Evolutionary conservation across 306 rosid genomes (phyloP).

Genomic region (Vigna trinervia): DNA sequence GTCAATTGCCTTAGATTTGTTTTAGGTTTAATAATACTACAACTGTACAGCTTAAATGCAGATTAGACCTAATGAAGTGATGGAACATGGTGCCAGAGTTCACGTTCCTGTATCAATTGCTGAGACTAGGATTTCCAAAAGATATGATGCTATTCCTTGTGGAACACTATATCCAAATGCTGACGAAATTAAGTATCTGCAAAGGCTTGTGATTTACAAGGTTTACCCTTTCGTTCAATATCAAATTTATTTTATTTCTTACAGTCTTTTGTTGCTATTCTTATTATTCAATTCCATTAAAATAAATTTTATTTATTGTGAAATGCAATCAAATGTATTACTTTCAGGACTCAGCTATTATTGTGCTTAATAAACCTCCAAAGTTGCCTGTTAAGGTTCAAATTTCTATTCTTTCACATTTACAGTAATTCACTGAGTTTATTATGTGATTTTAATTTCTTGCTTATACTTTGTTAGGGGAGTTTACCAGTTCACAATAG

Average conservation of each 20-base stretch:
- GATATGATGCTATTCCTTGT: constrained; percentile 90
- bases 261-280: constrained; percentile 34
- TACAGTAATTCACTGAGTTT: constrained; percentile 31
- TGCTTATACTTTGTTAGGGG: constrained; percentile 66
- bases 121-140: constrained; percentile 80
- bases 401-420: constrained; percentile 27
- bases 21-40: constrained; percentile 53
- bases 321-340: constrained; percentile 30
- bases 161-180: constrained; percentile 95
- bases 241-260: constrained; percentile 35
- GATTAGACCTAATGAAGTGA: constrained; percentile 78
- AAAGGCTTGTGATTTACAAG: constrained; percentile 92
- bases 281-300: constrained; percentile 12
- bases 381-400: constrained; percentile 93
- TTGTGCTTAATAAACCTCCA: constrained; percentile 92
- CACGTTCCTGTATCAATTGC: constrained; percentile 80
- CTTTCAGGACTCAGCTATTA: constrained; percentile 80
- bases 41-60: constrained; percentile 63
- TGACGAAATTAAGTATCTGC: constrained; percentile 90
- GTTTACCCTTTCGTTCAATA: constrained; percentile 50
- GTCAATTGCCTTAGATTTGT: constrained; percentile 37
- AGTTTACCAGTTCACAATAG: constrained; percentile 92
- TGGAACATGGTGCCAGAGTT: constrained; percentile 70
- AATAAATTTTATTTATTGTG: constrained; percentile 29
- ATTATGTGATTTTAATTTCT: constrained; percentile 40